Conservation (phyloP, 805 yeast species). For the Starmera quercuum region DNA sequence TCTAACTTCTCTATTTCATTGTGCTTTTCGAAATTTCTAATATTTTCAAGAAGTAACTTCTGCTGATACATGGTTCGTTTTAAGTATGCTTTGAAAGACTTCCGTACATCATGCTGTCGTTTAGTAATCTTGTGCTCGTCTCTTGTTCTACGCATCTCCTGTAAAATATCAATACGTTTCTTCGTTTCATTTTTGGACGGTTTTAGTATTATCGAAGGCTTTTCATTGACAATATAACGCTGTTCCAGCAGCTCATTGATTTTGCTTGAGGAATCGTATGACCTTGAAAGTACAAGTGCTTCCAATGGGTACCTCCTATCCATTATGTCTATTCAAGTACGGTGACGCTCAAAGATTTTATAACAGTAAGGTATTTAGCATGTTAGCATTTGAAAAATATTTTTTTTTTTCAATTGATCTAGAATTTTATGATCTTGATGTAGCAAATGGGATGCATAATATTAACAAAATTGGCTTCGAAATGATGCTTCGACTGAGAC, state of each 20-base stretch:
- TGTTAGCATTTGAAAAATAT: too few relatives aligned
- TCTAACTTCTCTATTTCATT: conserved; percentile 4
- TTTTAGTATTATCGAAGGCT: conserved; percentile 16
- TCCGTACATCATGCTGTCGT: too few relatives aligned
- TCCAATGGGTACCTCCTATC: conserved; percentile 18
- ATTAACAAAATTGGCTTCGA: too few relatives aligned
- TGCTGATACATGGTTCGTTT: conserved; percentile 5
- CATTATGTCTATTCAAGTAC: conserved; percentile 6
- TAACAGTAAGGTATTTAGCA: too few relatives aligned
- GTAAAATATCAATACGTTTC: too few relatives aligned
- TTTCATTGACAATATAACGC: conserved; percentile 23
- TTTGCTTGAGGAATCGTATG: conserved; percentile 8
- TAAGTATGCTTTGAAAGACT: conserved; percentile 10
- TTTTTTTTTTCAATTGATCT: too few relatives aligned
- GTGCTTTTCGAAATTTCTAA: conserved; percentile 5
- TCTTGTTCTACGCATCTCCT: too few relatives aligned
- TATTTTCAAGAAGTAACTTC: conserved; percentile 20
- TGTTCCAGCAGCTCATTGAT: conserved; percentile 25
- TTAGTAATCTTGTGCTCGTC: too few relatives aligned
- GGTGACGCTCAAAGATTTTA: too few relatives aligned
- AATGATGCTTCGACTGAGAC: too few relatives aligned
- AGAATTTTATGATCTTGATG: too few relatives aligned
- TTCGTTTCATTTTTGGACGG: conserved; percentile 28
- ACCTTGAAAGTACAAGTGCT: conserved; percentile 11
- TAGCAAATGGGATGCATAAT: not conserved